Base-by-base conservation (phyloP, 768 basidiomycete genomes). In the Pleurotus cornucopiae region DNA sequence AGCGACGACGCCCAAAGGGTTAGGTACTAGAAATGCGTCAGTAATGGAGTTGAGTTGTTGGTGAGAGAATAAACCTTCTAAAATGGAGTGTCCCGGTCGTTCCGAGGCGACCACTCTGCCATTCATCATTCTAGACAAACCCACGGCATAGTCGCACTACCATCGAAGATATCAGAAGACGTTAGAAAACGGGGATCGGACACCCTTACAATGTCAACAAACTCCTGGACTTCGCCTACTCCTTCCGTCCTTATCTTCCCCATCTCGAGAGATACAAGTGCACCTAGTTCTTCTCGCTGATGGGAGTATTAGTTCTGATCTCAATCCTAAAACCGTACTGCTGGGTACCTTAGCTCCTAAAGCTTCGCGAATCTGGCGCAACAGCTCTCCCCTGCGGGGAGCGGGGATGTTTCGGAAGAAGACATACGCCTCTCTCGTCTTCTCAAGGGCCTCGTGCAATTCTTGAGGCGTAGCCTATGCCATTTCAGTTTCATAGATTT, bases 91-190 rank as follows among this genome's bases (percentile, higher is more conserved):
- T 6, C 92, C 94, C 14, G 89, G 88, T 61, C 94, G 79, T 69
- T 97, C 94, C 54, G 92, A 94, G 37, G 88, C 84, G 57, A 97
- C 78, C 11, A 96, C 82, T 52, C 85, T 80, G 34, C 94, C 94
- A 59, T 92, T 92, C 90, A 96, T 95, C 85, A 92, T 94, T 62
- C 94, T 81, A 13, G 93, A 95, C 41, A 97, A 74, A 12, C 94
- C 94, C 16, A 92, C 85, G n/a, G 84, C 94, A 70, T 94, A 96
- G 70, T 97, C 94, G 62, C 93, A 95, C 94, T 95, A 54, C 55
- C 37, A 46, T 46, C 18, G 58, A 30, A 37, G 26, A 43, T 55
- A 60, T 52, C 57, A 58, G 61, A 39, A 61, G n/a, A 20, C 18
- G 20, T 6, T 7, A 40, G 51, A 21, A 34, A 45, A 41, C 44